These are phyloP conservation scores for Agastache rugosa DNA, from an alignment of 257 asterid species.

Conservation along the genomic window DNA sequence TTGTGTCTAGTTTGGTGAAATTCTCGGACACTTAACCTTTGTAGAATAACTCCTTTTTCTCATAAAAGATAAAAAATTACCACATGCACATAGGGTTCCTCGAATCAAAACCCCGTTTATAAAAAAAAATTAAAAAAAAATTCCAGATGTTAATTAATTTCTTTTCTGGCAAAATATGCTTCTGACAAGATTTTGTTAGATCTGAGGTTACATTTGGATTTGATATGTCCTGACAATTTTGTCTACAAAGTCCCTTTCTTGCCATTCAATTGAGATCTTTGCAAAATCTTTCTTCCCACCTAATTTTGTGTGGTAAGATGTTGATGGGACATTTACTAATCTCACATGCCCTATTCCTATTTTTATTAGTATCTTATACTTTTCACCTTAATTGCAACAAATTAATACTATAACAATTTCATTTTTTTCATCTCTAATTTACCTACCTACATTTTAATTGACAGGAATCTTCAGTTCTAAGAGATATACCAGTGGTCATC, in stretches of 20 bases:
- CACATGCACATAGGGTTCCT: not conserved
- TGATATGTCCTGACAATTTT: constrained; percentile 38
- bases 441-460: constrained; percentile 18
- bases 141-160: not conserved
- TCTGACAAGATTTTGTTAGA: constrained; percentile 36
- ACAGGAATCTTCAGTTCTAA: constrained; percentile 88
- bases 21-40: not conserved
- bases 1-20: not conserved
- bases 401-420: not conserved
- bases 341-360: constrained; percentile 23
- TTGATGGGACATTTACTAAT: constrained; percentile 45
- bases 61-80: not conserved
- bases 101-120: not conserved
- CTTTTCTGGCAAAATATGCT: constrained; percentile 18
- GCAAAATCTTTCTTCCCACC: constrained; percentile 52
- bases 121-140: not conserved
- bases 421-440: not conserved
- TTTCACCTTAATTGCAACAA: constrained; percentile 27
- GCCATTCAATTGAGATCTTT: constrained; percentile 55
- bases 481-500: constrained; percentile 91
- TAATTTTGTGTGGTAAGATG: constrained; percentile 37
- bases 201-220: constrained; percentile 38
- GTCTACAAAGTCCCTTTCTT: constrained; percentile 47
- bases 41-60: not conserved
- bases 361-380: not conserved